Conservation (phyloP, 2,329 filamentous ascomycete genomes). For the Apiospora hydei region DNA sequence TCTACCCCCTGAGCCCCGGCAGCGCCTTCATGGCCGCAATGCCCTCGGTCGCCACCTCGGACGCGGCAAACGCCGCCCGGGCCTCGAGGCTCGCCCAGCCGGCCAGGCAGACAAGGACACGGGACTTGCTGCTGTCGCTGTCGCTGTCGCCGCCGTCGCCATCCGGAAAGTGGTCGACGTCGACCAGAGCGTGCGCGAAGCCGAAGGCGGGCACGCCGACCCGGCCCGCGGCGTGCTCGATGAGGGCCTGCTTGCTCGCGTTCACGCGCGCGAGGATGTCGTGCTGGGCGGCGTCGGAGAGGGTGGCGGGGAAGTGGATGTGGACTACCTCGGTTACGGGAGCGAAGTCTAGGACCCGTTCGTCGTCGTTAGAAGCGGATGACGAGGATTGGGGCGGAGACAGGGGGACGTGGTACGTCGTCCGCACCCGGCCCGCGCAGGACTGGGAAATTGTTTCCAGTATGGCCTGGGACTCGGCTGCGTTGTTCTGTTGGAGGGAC, state of each 20-base stretch:
- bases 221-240: conserved; percentile 22
- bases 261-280: conserved; percentile 8
- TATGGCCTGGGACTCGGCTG: background rate
- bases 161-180: conserved; percentile 21
- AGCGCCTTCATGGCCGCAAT: conserved; percentile 29
- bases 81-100: conserved; percentile 36
- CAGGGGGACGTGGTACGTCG: conserved; percentile 34
- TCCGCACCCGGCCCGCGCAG: background rate
- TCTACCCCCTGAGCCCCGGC: conserved; percentile 19
- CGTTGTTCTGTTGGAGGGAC: background rate
- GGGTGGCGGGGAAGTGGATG: conserved; percentile 31
- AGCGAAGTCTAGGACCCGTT: conserved; percentile 13
- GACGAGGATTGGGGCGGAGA: conserved; percentile 27
- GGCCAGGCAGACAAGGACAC: conserved; percentile 31
- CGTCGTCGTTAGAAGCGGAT: conserved; percentile 28
- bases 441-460: background rate
- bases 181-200: conserved; percentile 34
- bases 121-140: conserved; percentile 18
- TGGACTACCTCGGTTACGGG: conserved; percentile 33
- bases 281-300: conserved; percentile 22
- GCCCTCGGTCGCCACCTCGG: conserved; percentile 29
- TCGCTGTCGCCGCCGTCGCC: no score
- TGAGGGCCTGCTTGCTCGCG: background rate
- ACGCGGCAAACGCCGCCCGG: conserved; percentile 29
- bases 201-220: conserved; percentile 32